Conservation (phyloP, 2,329 filamentous ascomycete genomes). For the Nannizziopsis arthrosporioides region DNA sequence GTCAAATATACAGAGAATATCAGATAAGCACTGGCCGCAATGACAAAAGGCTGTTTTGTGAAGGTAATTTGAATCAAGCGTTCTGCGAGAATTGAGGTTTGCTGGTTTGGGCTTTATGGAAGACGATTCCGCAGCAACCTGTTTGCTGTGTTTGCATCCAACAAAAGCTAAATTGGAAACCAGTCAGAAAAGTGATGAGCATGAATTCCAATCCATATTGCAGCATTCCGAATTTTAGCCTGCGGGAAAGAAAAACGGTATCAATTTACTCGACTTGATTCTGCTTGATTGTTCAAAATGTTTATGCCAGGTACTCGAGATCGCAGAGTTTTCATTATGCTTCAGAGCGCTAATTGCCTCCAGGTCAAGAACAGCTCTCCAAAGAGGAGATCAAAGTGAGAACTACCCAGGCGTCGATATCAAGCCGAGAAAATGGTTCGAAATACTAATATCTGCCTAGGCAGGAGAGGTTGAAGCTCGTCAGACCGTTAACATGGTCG, state of each 20-base stretch:
- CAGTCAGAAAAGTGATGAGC: constrained; percentile 1
- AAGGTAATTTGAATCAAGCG: neutral
- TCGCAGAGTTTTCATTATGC: neutral
- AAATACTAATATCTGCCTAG: constrained; percentile 17
- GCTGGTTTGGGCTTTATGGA: neutral
- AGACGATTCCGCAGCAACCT: too few species aligned
- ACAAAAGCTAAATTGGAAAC: neutral
- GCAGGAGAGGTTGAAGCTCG: constrained; percentile 44
- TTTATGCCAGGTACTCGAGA: constrained; percentile 17
- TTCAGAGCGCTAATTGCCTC: neutral
- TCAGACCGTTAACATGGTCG: constrained; percentile 44
- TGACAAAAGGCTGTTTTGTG: neutral
- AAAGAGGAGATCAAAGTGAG: constrained; percentile 37
- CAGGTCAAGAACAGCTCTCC: constrained; percentile 36
- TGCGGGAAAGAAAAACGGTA: neutral
- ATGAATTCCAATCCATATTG: too few species aligned
- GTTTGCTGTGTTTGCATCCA: too few species aligned
- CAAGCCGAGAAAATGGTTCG: neutral
- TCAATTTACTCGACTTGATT: neutral
- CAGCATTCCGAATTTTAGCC: too few species aligned
- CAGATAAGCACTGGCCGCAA: neutral
- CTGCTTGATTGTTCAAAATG: constrained; percentile 11
- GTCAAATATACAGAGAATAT: neutral
- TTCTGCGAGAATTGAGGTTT: neutral
- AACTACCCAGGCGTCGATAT: neutral